Evolutionary conservation across 2,329 filamentous ascomycete genomes (phyloP), one percentile per base, ranked within the genome.

Genomic region (Cryphonectria naterciae): DNA sequence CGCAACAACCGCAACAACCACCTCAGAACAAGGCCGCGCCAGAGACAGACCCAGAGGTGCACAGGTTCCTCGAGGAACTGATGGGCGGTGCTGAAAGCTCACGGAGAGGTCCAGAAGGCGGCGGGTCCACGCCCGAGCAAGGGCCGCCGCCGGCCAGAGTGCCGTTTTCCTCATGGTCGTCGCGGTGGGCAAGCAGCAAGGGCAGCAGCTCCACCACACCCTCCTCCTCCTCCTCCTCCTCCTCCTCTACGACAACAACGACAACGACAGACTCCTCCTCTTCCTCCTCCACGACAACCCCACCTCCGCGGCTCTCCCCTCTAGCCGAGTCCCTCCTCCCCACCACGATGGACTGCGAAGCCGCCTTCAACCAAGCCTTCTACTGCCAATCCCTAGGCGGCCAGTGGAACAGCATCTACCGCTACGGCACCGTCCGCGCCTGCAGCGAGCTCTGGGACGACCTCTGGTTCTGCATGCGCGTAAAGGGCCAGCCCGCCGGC

Each of bases 391-490:
- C 92, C 0, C 85, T 97, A 11, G 95, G 94, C 68, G 94, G 95
- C 0, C 95, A 98, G 80, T 97, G 95, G 85, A 94, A 93, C 77
- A 90, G 94, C 77, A 88, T 98, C 52, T 99, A 98, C 85, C 92
- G 96, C 54, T 91, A 94, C 78, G 96, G 96, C 73, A 83, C 85
- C 58, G 84, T 97, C 77, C 89, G 91, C 61, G 86, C 88, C 4
- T 99, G 96, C 85, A 89, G 86, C 73, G 92, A 97, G 75, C 91
- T 94, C 74, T 98, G 95, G 94, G 88, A 91, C 73, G 93, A 97
- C 81, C 98, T 97, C 82, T 97, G 95, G 93, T 95, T 98, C 83
- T 99, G 96, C 85, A 98, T 98, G 95, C 91, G 93, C 74, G 91
- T 90, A 52, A 90, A 92, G 77, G 86, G 87, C 1, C 89, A 89